These are phyloP conservation scores for Lentinus polychrous DNA, from an alignment of 1,284 basidiomycete genomes.

Conservation along the genomic window DNA sequence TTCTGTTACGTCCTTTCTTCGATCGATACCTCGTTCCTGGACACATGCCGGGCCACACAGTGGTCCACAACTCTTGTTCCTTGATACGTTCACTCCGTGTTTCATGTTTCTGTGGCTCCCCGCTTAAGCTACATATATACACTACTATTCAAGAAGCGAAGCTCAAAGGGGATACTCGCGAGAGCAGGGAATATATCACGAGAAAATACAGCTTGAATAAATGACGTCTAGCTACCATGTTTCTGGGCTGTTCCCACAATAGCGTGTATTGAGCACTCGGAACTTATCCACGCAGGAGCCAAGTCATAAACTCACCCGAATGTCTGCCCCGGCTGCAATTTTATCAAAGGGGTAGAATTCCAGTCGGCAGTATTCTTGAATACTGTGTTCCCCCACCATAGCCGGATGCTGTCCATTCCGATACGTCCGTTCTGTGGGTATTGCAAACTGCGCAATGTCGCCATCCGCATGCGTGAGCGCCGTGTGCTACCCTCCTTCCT, in stretches of 20 bases:
- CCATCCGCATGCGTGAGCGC: background rate
- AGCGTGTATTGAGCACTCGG: background rate
- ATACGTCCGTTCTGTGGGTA: slow-evolving; percentile 37
- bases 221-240: slow-evolving; percentile 3
- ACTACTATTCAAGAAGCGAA: no score
- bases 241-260: background rate
- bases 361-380: slow-evolving; percentile 29
- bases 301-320: slow-evolving; percentile 24
- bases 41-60: no score
- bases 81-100: no score
- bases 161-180: background rate
- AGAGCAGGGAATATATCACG: background rate
- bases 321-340: slow-evolving; percentile 18
- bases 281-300: background rate
- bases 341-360: slow-evolving; percentile 19
- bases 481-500: background rate
- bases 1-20: no score
- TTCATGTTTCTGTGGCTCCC: no score
- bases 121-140: no score
- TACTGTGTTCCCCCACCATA: slow-evolving; percentile 39
- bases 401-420: slow-evolving; percentile 28
- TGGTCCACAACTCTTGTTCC: no score
- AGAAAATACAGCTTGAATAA: background rate
- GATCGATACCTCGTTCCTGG: no score
- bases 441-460: slow-evolving; percentile 29